phyloP scores from a whole-genome alignment of 2,329 filamentous ascomycete species.

The Hymenoscyphus scutula region DNA sequence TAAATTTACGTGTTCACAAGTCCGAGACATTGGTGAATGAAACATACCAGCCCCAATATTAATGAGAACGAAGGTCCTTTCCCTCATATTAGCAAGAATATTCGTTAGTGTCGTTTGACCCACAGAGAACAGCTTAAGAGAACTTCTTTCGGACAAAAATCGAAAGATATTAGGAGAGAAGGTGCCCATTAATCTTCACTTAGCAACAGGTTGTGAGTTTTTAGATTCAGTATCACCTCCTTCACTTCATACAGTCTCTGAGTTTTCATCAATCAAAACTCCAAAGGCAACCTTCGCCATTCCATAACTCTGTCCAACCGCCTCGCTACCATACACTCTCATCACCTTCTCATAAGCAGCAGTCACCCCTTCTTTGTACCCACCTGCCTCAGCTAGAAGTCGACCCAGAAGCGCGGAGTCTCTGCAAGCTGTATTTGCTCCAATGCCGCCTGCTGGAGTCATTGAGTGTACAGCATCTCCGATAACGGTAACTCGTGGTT shows the following conservation, averaged over 20 bases:
- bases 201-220: no score
- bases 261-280: constrained; percentile 45
- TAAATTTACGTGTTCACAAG: no score
- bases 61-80: no score
- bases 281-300: constrained; percentile 46
- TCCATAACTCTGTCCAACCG: constrained; percentile 54
- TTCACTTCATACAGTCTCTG: constrained; percentile 23
- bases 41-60: no score
- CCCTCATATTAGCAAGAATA: no score
- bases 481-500: constrained; percentile 55
- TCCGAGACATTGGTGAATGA: no score
- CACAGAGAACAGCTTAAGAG: no score
- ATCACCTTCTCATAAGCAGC: constrained; percentile 61
- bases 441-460: constrained; percentile 55
- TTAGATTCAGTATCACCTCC: no score
- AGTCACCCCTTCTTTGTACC: constrained; percentile 51
- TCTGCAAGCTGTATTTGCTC: constrained; percentile 55
- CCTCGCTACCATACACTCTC: constrained; percentile 56
- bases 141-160: no score
- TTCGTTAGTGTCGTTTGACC: no score
- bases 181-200: no score
- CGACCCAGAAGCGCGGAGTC: constrained; percentile 55
- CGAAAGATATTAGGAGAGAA: no score
- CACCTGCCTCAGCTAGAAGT: constrained; percentile 51
- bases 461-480: constrained; percentile 57